These are phyloP conservation scores for Fusarium oligoseptatum DNA, from an alignment of 2,329 filamentous ascomycete species.

Conservation along the genomic window DNA sequence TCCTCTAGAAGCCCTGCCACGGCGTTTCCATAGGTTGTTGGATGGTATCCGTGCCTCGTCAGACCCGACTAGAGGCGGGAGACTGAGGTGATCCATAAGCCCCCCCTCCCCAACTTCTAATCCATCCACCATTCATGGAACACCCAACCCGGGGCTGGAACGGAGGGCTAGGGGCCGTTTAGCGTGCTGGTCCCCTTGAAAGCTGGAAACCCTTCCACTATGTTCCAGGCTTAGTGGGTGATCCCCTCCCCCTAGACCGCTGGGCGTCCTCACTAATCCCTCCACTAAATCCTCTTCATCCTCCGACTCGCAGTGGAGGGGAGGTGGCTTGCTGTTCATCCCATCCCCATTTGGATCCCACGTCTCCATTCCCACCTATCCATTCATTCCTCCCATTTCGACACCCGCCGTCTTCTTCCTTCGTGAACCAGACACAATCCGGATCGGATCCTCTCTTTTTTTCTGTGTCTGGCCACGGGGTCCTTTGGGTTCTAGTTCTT, in stretches of 20 bases:
- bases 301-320: neutral
- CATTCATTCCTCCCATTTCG: conserved; percentile 39
- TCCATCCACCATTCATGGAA: too few relatives aligned
- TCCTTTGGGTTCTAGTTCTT: conserved; percentile 13
- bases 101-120: neutral
- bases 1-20: conserved; percentile 12
- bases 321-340: conserved; percentile 39
- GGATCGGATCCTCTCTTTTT: conserved; percentile 35
- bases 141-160: conserved; percentile 34
- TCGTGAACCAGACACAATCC: conserved; percentile 40
- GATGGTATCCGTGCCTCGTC: conserved; percentile 8
- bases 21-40: conserved; percentile 18
- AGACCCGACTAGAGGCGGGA: conserved; percentile 18
- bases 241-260: conserved; percentile 24
- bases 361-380: conserved; percentile 37
- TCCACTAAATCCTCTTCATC: conserved; percentile 3
- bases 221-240: conserved; percentile 37
- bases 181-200: conserved; percentile 34
- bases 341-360: conserved; percentile 43
- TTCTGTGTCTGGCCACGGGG: conserved; percentile 33
- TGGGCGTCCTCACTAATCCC: conserved; percentile 19
- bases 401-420: conserved; percentile 30
- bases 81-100: conserved; percentile 10
- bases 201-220: conserved; percentile 38
- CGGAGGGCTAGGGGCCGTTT: conserved; percentile 37